A percentile compares a stretch with the other conserved stretches of the same genome.
These are phyloP conservation scores for Luffa aegyptiaca DNA, from an alignment of 306 rosid genomes.

Conservation along the genomic window DNA sequence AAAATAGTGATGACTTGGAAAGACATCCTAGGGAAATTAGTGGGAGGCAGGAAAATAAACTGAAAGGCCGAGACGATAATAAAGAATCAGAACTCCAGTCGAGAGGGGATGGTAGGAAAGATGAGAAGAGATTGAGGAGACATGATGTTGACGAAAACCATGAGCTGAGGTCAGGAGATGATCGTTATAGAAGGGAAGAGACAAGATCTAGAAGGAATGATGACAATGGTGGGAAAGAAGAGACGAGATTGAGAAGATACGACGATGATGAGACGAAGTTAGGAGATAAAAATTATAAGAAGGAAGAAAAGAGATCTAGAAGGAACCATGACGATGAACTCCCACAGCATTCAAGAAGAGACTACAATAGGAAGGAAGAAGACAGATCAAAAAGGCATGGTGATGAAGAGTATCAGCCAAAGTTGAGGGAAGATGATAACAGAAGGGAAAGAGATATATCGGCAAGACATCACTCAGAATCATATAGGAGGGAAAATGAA, in stretches of 20 bases:
- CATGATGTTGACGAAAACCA: not conserved
- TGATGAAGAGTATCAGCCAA: conserved; percentile 6
- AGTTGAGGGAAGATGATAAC: conserved; percentile 14
- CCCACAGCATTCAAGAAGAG: conserved; percentile 41
- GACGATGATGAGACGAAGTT: conserved; percentile 28
- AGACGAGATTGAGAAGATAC: conserved; percentile 25
- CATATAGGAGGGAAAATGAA: not conserved
- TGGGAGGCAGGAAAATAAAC: conserved; percentile 37
- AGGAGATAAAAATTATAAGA: conserved; percentile 25
- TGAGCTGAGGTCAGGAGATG: conserved; percentile 37
- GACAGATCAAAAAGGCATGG: conserved; percentile 23
- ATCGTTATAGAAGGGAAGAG: conserved; percentile 29
- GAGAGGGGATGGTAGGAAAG: conserved; percentile 40
- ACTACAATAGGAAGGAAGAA: conserved; percentile 36
- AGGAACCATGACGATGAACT: conserved; percentile 24
- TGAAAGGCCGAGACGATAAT: conserved; percentile 23
- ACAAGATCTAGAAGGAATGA: conserved; percentile 25
- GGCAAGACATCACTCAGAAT: conserved; percentile 22
- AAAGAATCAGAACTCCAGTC: conserved; percentile 23
- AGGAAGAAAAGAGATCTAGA: conserved; percentile 40
- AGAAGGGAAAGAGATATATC: conserved; percentile 32
- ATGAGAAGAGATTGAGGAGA: conserved; percentile 35
- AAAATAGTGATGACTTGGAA: conserved; percentile 19
- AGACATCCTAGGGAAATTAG: conserved; percentile 25
- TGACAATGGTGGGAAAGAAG: conserved; percentile 44